Evolutionary conservation across 179 eudicot species (phyloP).

Genomic region (Silene noctiflora): DNA sequence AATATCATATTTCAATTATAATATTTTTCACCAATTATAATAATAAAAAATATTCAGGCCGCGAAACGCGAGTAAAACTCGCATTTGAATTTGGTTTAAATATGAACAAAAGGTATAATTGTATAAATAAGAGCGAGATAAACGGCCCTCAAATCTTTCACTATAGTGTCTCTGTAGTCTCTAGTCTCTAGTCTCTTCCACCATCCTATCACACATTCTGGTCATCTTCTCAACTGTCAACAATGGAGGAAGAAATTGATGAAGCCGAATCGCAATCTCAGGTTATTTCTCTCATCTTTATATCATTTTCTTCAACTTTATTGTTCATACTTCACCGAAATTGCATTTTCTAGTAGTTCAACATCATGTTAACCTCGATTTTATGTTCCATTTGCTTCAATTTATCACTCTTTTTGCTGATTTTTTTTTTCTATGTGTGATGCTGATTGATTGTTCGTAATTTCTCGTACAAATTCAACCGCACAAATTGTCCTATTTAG

Average conservation of each 20-base stretch:
- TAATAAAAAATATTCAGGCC: too few relatives aligned
- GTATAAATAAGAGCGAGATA: not conserved
- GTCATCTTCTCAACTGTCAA: not conserved
- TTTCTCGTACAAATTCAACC: not conserved
- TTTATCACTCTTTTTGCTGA: not conserved
- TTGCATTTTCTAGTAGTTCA: not conserved
- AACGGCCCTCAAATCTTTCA: not conserved
- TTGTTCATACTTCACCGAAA: not conserved
- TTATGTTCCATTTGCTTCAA: not conserved
- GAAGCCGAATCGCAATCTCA: constrained; percentile 40
- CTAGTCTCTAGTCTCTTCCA: not conserved
- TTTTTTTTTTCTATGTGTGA: not conserved
- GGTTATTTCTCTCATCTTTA: constrained; percentile 17
- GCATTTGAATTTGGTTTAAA: too few relatives aligned
- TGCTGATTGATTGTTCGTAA: not conserved
- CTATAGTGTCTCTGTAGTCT: not conserved
- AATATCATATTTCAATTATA: too few relatives aligned
- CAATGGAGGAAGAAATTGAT: constrained; percentile 32
- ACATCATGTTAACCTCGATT: not conserved
- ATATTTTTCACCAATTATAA: too few relatives aligned
- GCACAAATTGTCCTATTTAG: too few relatives aligned
- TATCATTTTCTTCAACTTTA: constrained; percentile 3
- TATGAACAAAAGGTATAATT: not conserved
- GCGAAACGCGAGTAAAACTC: too few relatives aligned
- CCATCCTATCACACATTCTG: not conserved